phyloP scores from a whole-genome alignment of 306 rosid species.

The Astragalus membranaceus region DNA sequence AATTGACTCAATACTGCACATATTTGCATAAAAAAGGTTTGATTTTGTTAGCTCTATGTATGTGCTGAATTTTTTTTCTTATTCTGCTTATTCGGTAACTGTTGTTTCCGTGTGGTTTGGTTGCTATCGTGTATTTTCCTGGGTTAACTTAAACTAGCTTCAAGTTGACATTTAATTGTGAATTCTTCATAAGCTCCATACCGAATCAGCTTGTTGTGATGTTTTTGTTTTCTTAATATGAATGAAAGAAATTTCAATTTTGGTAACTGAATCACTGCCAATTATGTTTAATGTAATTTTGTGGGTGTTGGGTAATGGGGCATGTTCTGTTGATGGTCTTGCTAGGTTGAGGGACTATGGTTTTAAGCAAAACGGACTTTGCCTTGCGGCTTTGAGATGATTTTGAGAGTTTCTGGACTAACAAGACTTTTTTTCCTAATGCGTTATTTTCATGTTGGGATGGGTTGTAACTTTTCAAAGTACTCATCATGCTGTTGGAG shows the following conservation, averaged over 20 bases:
- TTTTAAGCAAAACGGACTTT: too few species aligned
- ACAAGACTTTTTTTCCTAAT: constrained; percentile 8
- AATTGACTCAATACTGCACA: too few species aligned
- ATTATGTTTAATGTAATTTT: too few species aligned
- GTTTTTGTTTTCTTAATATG: constrained; percentile 6
- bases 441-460: constrained; percentile 39
- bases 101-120: neutral
- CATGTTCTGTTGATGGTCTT: too few species aligned
- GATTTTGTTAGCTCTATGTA: constrained; percentile 15
- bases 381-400: too few species aligned
- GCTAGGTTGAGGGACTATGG: too few species aligned
- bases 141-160: constrained; percentile 17
- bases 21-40: too few species aligned
- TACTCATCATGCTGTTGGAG: constrained; percentile 48
- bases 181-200: neutral
- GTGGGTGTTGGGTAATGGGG: too few species aligned
- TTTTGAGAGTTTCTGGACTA: too few species aligned
- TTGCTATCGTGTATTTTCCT: neutral
- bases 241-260: neutral
- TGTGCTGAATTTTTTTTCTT: constrained; percentile 32
- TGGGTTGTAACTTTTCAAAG: constrained; percentile 85
- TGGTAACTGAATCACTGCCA: too few species aligned
- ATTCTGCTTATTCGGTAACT: constrained; percentile 20
- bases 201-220: neutral
- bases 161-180: constrained; percentile 11